A percentile compares a stretch with the other conserved stretches of the same genome.
Evolutionary conservation across 495 filamentous ascomycete species (phyloP).

Genomic region (Lepidopterella palustris): DNA sequence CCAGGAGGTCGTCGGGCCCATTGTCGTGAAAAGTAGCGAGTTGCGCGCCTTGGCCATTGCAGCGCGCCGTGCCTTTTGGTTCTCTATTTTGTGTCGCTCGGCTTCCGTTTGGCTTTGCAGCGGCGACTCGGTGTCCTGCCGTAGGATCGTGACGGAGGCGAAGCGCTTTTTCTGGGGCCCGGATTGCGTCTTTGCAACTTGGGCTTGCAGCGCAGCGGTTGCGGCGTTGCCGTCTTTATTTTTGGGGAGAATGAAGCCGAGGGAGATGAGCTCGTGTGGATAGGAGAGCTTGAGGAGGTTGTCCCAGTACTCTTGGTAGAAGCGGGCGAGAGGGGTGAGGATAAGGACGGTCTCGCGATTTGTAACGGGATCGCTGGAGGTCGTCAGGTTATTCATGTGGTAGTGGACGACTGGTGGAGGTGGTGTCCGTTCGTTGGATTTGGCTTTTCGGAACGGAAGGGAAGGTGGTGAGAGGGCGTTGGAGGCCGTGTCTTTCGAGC

Average conservation of each 20-base stretch:
- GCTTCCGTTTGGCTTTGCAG: slow-evolving; percentile 73
- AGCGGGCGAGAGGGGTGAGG: slow-evolving; percentile 84
- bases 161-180: slow-evolving; percentile 77
- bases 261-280: slow-evolving; percentile 85
- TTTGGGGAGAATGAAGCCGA: slow-evolving; percentile 95
- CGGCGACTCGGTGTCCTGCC: slow-evolving; percentile 89
- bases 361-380: slow-evolving; percentile 60
- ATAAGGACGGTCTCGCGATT: slow-evolving; percentile 85
- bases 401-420: slow-evolving; percentile 92
- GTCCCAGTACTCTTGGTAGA: slow-evolving; percentile 93
- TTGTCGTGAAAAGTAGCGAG: slow-evolving; percentile 90
- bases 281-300: slow-evolving; percentile 81
- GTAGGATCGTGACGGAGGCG: slow-evolving; percentile 82
- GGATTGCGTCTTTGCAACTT: slow-evolving; percentile 74
- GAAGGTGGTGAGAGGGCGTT: slow-evolving; percentile 62
- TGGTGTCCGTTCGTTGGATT: slow-evolving; percentile 44
- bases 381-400: slow-evolving; percentile 87
- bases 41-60: slow-evolving; percentile 92
- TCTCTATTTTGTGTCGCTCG: slow-evolving; percentile 81
- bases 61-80: slow-evolving; percentile 79
- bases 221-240: slow-evolving; percentile 81
- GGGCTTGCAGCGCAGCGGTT: slow-evolving; percentile 70
- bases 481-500: slow-evolving; percentile 23
- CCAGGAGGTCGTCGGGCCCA: slow-evolving; percentile 91
- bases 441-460: slow-evolving; percentile 70